phyloP scores from a whole-genome alignment of 208 protist species.

The Crithidia acanthocephali region DNA sequence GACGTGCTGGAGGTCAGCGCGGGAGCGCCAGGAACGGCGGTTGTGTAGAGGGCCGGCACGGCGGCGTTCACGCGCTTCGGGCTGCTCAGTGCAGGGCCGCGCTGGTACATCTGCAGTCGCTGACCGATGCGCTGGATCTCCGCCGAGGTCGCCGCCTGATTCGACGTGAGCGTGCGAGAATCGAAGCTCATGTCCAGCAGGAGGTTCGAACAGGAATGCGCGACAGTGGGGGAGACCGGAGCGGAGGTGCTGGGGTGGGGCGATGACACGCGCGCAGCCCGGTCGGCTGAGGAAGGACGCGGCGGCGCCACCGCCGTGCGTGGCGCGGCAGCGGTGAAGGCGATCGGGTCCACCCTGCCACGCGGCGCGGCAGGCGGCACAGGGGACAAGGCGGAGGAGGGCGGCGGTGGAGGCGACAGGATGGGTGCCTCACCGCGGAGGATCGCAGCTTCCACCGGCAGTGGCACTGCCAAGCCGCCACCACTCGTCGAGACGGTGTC shows the following conservation, averaged over 20 bases:
- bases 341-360: not conserved
- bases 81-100: not conserved
- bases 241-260: not conserved
- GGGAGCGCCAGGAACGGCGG: not conserved
- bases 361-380: not conserved
- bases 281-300: not conserved
- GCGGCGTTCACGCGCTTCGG: not conserved
- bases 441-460: not conserved
- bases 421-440: too few species aligned
- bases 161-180: constrained; percentile 20
- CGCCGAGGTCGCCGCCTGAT: not conserved
- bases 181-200: constrained; percentile 39
- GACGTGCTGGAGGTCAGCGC: not conserved
- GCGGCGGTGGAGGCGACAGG: too few species aligned
- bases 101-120: constrained; percentile 19
- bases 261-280: not conserved
- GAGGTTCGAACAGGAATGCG: constrained; percentile 4
- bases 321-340: not conserved
- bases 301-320: not conserved
- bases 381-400: too few species aligned
- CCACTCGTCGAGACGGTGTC: too few species aligned
- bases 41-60: not conserved
- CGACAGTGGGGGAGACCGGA: not conserved
- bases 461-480: not conserved
- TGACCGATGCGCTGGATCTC: constrained; percentile 32